These are phyloP conservation scores for Sisymbrium irio DNA, from an alignment of 345 rosid species.

Conservation along the genomic window DNA sequence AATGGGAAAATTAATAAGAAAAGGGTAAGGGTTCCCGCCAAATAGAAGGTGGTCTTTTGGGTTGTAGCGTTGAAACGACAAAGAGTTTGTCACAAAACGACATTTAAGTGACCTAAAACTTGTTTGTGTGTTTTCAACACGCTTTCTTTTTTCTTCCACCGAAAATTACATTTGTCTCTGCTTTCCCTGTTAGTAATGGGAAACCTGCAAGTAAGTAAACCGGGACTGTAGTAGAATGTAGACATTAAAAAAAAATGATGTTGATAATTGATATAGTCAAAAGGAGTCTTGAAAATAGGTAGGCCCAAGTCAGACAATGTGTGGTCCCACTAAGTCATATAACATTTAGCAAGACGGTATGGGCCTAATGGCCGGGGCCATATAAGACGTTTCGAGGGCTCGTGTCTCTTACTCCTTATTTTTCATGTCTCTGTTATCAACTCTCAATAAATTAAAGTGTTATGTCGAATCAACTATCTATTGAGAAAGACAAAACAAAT, in stretches of 20 bases:
- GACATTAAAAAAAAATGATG: not conserved
- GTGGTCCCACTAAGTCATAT: conserved; percentile 19
- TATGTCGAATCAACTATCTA: not conserved
- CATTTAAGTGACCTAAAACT: not conserved
- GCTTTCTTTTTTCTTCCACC: conserved; percentile 14
- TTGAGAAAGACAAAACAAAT: not conserved
- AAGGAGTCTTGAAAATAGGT: conserved; percentile 14
- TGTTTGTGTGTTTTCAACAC: conserved; percentile 25
- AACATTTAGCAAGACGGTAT: not conserved
- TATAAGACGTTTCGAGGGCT: not conserved
- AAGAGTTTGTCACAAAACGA: conserved; percentile 4
- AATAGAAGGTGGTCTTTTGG: not conserved
- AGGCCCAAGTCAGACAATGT: not conserved
- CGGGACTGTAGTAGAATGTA: not conserved
- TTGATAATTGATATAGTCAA: conserved; percentile 1
- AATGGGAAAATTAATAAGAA: not conserved
- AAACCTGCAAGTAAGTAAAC: not conserved
- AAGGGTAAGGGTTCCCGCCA: conserved; percentile 19
- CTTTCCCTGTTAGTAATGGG: not conserved
- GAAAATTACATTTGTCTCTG: conserved; percentile 7
- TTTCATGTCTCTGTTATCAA: not conserved
- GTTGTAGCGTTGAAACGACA: conserved; percentile 21
- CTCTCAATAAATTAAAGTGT: not conserved
- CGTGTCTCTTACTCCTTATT: not conserved
- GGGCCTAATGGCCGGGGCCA: conserved; percentile 15